phyloP scores from a whole-genome alignment of 805 yeast genomes.

The Nakazawaea laoshanensis region DNA sequence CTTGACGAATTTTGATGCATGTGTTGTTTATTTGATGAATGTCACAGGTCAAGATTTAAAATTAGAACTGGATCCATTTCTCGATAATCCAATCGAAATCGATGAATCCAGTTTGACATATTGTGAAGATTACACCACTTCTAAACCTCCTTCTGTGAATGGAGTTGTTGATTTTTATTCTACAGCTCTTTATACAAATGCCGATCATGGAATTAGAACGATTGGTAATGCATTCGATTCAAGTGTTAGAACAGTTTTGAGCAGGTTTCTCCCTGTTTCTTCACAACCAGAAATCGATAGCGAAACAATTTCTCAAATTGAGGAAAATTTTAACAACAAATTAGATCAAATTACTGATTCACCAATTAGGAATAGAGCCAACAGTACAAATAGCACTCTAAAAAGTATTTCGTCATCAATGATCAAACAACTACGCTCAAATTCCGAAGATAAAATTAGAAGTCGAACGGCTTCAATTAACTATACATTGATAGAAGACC shows the following conservation, averaged over 20 bases:
- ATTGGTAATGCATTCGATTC: slow-evolving; percentile 26
- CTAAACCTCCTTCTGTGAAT: slow-evolving; percentile 1
- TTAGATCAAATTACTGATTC: slow-evolving; percentile 2
- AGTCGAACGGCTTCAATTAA: no score
- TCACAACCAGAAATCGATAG: slow-evolving; percentile 13
- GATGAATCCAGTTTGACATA: slow-evolving; percentile 8
- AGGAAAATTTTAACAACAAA: slow-evolving; percentile 17
- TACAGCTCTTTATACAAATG: slow-evolving; percentile 19
- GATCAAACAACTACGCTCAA: no score
- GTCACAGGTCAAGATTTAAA: slow-evolving; percentile 23
- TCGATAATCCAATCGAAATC: slow-evolving; percentile 11
- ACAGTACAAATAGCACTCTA: slow-evolving; percentile 10
- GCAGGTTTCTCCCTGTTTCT: slow-evolving; percentile 17
- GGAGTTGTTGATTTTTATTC: slow-evolving; percentile 5
- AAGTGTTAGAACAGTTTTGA: slow-evolving; percentile 23
- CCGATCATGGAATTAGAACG: slow-evolving; percentile 26
- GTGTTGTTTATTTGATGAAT: slow-evolving; percentile 23
- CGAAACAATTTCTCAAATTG: slow-evolving; percentile 20
- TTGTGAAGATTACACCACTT: slow-evolving; percentile 9
- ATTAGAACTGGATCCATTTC: slow-evolving; percentile 13
- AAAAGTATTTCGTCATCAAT: no score
- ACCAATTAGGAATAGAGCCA: slow-evolving; percentile 9
- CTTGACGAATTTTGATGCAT: slow-evolving; percentile 27
- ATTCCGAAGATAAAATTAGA: no score
- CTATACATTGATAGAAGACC: no score